Conservation (phyloP, 768 basidiomycete genomes). For the Leccinellum albellum region DNA sequence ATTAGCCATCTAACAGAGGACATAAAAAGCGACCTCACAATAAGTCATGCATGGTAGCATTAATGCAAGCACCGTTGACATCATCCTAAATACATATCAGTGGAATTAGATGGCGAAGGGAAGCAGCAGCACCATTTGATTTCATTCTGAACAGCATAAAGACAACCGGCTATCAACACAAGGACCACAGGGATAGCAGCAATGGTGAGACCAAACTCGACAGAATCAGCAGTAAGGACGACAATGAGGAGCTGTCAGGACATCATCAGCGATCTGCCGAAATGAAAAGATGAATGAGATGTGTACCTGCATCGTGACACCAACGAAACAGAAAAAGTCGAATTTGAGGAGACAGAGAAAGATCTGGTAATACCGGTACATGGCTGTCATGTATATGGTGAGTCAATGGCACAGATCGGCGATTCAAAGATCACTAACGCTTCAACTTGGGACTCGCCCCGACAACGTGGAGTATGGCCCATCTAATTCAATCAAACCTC, state of each 20-base stretch:
- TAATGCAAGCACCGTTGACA: slow-evolving; percentile 65
- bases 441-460: slow-evolving; percentile 86
- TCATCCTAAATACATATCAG: slow-evolving; percentile 43
- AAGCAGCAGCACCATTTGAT: slow-evolving; percentile 60
- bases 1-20: slow-evolving; percentile 2
- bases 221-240: slow-evolving; percentile 57
- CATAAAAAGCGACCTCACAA: slow-evolving; percentile 46
- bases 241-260: slow-evolving; percentile 68
- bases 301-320: slow-evolving; percentile 82
- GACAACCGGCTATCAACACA: slow-evolving; percentile 59
- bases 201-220: slow-evolving; percentile 80
- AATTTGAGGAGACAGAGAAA: slow-evolving; percentile 87
- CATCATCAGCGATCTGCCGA: neutral
- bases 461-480: slow-evolving; percentile 89
- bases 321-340: slow-evolving; percentile 84
- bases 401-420: neutral
- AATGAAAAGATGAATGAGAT: neutral
- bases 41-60: slow-evolving; percentile 78
- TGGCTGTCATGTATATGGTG: slow-evolving; percentile 43
- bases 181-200: slow-evolving; percentile 81
- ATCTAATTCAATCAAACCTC: slow-evolving; percentile 41
- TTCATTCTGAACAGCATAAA: slow-evolving; percentile 72
- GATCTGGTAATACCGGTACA: slow-evolving; percentile 88
- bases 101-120: neutral
- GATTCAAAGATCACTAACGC: slow-evolving; percentile 41